A percentile compares a stretch with the other conserved stretches of the same genome.
phyloP scores from a whole-genome alignment of 768 basidiomycete species.

The Agrocybe praecox region DNA sequence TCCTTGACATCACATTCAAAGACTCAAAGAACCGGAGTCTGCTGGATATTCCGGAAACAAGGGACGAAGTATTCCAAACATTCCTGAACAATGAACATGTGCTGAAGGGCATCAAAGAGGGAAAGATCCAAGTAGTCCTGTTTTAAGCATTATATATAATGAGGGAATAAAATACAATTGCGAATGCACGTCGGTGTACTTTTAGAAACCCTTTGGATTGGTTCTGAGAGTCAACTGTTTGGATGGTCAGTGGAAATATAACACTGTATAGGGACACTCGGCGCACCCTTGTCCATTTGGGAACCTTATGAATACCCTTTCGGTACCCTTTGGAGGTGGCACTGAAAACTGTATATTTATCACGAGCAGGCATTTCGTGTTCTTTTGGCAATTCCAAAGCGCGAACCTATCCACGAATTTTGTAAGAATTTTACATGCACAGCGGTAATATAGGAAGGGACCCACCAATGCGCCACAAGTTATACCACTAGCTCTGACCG shows the following conservation, averaged over 20 bases:
- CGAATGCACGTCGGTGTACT: constrained; percentile 3
- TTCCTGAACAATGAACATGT: constrained; percentile 68
- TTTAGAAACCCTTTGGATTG: constrained; percentile 92
- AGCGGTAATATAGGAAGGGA: constrained; percentile 8
- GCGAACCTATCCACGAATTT: constrained; percentile 45
- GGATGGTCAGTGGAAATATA: constrained; percentile 1
- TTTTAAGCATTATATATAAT: constrained; percentile 51
- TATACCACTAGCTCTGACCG: constrained; percentile 82
- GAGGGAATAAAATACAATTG: constrained; percentile 20
- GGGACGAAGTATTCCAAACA: constrained; percentile 78
- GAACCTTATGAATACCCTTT: constrained; percentile 95
- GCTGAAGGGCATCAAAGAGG: constrained; percentile 63
- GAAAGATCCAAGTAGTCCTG: constrained; percentile 79
- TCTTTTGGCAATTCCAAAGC: constrained; percentile 91
- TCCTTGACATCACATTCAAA: constrained; percentile 73
- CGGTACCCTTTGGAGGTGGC: constrained; percentile 73
- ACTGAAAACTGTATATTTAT: constrained; percentile 95
- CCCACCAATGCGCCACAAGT: constrained; percentile 76
- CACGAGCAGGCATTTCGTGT: constrained; percentile 86
- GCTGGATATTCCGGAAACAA: constrained; percentile 82
- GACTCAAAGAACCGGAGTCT: constrained; percentile 79
- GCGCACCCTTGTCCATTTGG: constrained; percentile 94
- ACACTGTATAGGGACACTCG: not conserved
- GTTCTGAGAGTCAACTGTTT: constrained; percentile 78
- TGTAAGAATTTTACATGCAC: not conserved